Conservation (phyloP, 2,329 filamentous ascomycete species). For the Fonsecaea monophora region DNA sequence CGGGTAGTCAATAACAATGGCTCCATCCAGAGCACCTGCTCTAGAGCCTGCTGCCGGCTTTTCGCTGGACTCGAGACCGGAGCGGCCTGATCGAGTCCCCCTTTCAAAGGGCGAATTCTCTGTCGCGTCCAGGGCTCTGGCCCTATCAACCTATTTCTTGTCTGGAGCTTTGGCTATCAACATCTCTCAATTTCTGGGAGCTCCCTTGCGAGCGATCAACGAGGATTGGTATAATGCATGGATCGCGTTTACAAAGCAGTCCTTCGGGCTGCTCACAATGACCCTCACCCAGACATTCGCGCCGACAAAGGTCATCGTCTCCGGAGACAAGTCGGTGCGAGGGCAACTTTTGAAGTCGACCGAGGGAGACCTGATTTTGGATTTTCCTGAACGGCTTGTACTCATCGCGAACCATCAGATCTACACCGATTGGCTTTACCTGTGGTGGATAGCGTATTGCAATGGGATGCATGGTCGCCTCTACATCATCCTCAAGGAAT, state of each 20-base stretch:
- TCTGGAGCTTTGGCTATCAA: conserved; percentile 56
- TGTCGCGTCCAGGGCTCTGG: conserved; percentile 40
- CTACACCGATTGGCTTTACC: conserved; percentile 90
- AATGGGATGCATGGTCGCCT: conserved; percentile 83
- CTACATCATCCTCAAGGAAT: conserved; percentile 90
- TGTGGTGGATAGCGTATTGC: conserved; percentile 93
- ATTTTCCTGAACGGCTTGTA: conserved; percentile 80
- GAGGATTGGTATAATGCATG: conserved; percentile 81
- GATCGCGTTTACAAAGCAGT: conserved; percentile 86
- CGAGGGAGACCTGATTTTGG: conserved; percentile 76
- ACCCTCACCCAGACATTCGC: conserved; percentile 86
- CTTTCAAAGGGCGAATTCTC: conserved; percentile 38
- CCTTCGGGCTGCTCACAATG: conserved; percentile 78
- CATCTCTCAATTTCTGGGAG: conserved; percentile 75
- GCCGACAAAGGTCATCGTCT: conserved; percentile 81
- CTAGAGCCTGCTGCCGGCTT: conserved; percentile 37
- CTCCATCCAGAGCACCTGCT: conserved; percentile 26
- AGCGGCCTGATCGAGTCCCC: conserved; percentile 37
- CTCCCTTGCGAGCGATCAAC: conserved; percentile 77
- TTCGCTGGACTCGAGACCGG: conserved; percentile 34
- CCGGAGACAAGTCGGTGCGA: conserved; percentile 79
- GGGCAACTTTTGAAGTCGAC: conserved; percentile 73
- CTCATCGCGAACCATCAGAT: conserved; percentile 90
- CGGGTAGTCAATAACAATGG: conserved; percentile 17
- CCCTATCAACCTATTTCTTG: conserved; percentile 43